Percentiles rank a stretch among this genome's conserved stretches.
Conservation (phyloP, 2,329 filamentous ascomycete species). For the Penicillium olsonii region DNA sequence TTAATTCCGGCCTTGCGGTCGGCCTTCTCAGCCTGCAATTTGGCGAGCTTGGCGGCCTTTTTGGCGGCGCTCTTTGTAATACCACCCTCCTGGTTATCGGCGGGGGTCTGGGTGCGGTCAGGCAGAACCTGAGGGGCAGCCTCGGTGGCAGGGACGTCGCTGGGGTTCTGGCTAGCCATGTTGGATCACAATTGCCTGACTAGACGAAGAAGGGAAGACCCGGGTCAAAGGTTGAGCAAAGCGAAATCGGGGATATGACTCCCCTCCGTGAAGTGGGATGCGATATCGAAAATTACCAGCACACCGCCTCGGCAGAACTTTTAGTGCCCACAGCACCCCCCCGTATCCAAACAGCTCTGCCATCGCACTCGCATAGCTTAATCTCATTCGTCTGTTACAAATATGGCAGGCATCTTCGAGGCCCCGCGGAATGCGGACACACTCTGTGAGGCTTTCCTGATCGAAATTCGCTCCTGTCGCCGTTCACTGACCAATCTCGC, state of each 20-base stretch:
- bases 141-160: constrained; percentile 26
- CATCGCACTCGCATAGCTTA: constrained; percentile 26
- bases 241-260: constrained; percentile 20
- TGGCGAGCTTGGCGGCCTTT: constrained; percentile 51
- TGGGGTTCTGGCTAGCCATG: constrained; percentile 37
- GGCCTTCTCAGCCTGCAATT: constrained; percentile 46
- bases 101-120: constrained; percentile 43
- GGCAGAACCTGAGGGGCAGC: constrained; percentile 37
- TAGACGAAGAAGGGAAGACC: constrained; percentile 18
- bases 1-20: constrained; percentile 37
- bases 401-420: constrained; percentile 95
- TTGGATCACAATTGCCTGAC: constrained; percentile 22
- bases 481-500: constrained; percentile 36
- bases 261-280: constrained; percentile 43
- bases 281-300: constrained; percentile 26
- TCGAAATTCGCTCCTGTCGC: constrained; percentile 9
- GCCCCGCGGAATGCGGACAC: constrained; percentile 89
- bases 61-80: constrained; percentile 46
- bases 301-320: constrained; percentile 49
- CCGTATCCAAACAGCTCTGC: constrained; percentile 32
- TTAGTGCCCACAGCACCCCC: constrained; percentile 36
- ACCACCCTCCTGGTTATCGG: constrained; percentile 35
- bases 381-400: constrained; percentile 22
- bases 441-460: constrained; percentile 63
- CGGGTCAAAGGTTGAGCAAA: constrained; percentile 19